These are phyloP conservation scores for Tubosaeta sp. DNA, from an alignment of 768 basidiomycete species.

Conservation along the genomic window DNA sequence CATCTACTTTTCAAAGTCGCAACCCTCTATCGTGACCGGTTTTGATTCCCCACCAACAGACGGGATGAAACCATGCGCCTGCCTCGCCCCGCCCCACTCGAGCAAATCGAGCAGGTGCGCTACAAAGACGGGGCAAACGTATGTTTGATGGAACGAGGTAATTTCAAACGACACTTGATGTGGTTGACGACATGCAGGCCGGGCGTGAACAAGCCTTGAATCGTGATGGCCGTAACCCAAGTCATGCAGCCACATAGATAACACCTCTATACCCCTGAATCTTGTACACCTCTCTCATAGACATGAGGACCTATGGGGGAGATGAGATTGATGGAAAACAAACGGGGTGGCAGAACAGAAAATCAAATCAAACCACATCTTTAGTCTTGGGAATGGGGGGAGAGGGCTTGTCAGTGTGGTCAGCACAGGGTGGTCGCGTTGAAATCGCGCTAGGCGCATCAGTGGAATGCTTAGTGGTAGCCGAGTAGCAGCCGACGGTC, in stretches of 20 bases:
- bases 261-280: constrained; percentile 65
- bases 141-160: constrained; percentile 28
- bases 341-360: background rate
- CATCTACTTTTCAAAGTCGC: background rate
- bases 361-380: background rate
- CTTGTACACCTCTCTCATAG: constrained; percentile 44
- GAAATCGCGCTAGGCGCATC: constrained; percentile 55
- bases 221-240: too few species aligned
- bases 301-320: constrained; percentile 42
- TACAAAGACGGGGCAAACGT: constrained; percentile 12
- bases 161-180: constrained; percentile 40
- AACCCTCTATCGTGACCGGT: background rate
- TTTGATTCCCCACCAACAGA: background rate
- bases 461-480: too few species aligned
- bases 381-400: background rate
- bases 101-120: constrained; percentile 38
- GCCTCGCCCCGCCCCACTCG: constrained; percentile 34
- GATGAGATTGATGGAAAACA: background rate
- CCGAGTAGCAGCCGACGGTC: too few species aligned
- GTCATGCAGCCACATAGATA: constrained; percentile 67
- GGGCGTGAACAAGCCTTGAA: too few species aligned
- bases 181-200: constrained; percentile 36
- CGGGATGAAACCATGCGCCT: constrained; percentile 28
- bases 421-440: constrained; percentile 69
- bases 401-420: constrained; percentile 39